Conservation (phyloP, 176 grass and related monocot species). For the Oryza glumipatula region DNA sequence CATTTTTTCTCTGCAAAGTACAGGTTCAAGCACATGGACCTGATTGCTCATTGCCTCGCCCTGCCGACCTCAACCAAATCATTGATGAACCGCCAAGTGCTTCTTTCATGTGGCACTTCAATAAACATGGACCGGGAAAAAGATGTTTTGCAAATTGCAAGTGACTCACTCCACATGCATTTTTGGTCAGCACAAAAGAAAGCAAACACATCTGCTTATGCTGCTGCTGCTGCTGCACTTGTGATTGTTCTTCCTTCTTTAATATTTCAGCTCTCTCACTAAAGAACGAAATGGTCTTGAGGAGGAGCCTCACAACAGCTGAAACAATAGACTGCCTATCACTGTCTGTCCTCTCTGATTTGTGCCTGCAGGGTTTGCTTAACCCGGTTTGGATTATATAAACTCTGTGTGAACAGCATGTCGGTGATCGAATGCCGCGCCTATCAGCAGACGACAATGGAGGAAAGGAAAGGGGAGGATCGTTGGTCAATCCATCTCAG, state of each 20-base stretch:
- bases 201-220: conserved; percentile 11
- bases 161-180: conserved; percentile 43
- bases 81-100: conserved; percentile 40
- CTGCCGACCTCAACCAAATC: conserved; percentile 28
- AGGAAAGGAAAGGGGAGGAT: conserved; percentile 12
- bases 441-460: conserved; percentile 5
- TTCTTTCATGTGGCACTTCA: conserved; percentile 31
- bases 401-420: neutral
- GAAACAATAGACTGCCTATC: conserved; percentile 29
- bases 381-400: conserved; percentile 18
- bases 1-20: conserved; percentile 8
- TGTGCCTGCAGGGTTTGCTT: conserved; percentile 20
- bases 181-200: conserved; percentile 43
- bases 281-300: conserved; percentile 9
- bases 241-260: neutral
- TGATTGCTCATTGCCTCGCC: neutral
- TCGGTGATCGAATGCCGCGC: conserved; percentile 27
- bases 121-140: conserved; percentile 14
- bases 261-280: neutral
- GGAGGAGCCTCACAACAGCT: conserved; percentile 17
- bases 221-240: conserved; percentile 15
- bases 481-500: conserved; percentile 1
- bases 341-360: conserved; percentile 28
- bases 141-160: conserved; percentile 7
- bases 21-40: conserved; percentile 28